These are phyloP conservation scores for Mycena chlorophos DNA, from an alignment of 768 basidiomycete species.

Conservation along the genomic window DNA sequence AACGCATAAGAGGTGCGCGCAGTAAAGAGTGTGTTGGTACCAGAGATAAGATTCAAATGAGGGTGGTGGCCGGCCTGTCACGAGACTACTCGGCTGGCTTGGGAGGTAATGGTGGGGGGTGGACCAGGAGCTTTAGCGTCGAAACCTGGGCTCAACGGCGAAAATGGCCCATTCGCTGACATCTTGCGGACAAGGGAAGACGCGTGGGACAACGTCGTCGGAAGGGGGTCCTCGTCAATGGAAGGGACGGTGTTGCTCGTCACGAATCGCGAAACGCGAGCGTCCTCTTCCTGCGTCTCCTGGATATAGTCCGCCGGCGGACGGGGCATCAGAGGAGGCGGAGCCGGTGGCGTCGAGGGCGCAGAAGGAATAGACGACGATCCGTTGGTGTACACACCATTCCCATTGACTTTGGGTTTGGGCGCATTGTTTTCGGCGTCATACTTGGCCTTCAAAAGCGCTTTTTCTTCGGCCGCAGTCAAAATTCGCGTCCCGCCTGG, in stretches of 20 bases:
- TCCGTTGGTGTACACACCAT: constrained; percentile 21
- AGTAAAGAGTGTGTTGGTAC: constrained; percentile 13
- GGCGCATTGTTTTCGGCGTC: constrained; percentile 50
- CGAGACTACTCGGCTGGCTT: constrained; percentile 33
- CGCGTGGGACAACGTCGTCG: constrained; percentile 22
- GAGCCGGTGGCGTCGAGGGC: constrained; percentile 37
- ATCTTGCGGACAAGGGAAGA: constrained; percentile 18
- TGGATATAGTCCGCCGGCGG: constrained; percentile 81
- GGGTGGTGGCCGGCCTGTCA: constrained; percentile 15
- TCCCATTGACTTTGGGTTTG: constrained; percentile 29
- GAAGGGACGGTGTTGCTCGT: constrained; percentile 32
- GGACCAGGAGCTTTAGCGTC: constrained; percentile 34
- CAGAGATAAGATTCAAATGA: constrained; percentile 8
- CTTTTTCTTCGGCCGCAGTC: constrained; percentile 82
- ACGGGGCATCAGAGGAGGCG: constrained; percentile 73
- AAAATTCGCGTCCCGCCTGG: constrained; percentile 38
- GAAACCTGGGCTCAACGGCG: constrained; percentile 46
- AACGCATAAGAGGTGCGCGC: constrained; percentile 1
- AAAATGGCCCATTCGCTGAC: constrained; percentile 42
- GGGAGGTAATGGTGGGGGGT: constrained; percentile 37
- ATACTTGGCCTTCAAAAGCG: constrained; percentile 61
- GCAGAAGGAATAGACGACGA: constrained; percentile 19
- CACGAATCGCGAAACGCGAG: constrained; percentile 48
- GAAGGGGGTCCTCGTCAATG: constrained; percentile 24
- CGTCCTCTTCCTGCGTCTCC: constrained; percentile 77